Base-by-base conservation (phyloP, 2,329 filamentous ascomycete genomes). In the Colletotrichum sansevieriae region DNA sequence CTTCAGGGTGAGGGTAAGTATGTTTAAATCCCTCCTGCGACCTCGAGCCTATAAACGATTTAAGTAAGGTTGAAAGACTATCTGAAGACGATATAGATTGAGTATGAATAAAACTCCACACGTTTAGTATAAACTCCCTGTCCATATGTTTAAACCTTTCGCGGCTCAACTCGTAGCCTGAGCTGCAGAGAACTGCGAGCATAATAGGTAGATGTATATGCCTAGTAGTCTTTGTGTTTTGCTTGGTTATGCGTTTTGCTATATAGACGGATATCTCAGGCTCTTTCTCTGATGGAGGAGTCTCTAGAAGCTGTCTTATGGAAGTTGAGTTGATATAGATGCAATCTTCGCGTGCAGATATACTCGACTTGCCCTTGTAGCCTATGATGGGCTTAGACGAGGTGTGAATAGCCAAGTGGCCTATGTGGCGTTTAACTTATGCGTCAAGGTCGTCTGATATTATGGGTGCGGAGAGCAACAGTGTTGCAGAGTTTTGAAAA, bases 381-480 rank as follows among this genome's bases (percentile, higher is more conserved):
- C 43, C n/a, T 2, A 46, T 10, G n/a, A 46, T 11, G 20, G 43
- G 43, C 43, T n/a, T n/a, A 46, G 13, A 46, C 8, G 18, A 8
- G n/a, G n/a, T 10, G 20, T 46, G 2, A 46, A 46, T 15, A 8
- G n/a, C 20, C 15, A 46, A 11, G 13, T 46, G 8, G n/a, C 43
- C 20, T 8, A 8, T 46, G 7, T 46, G 43, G 15, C 43, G 9
- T 3, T 46, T 18, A n/a, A 46, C 8, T n/a, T 20, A 3, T 15
- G 20, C 15, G 18, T 46, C 1, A 1, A 10, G n/a, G 43, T 46
- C n/a, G 0, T 8, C n/a, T 2, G 11, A n/a, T 1, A 4, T 18
- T 3, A 18, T 46, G 8, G 43, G 43, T 46, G n/a, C 9, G 5
- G 4, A n/a, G 18, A 46, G 3, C n/a, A 46, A 8, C 43, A 11